A percentile compares a stretch with the other conserved stretches of the same genome.
Evolutionary conservation across 2,329 filamentous ascomycete species (phyloP).

Genomic region (Aspergillus calidoustus): DNA sequence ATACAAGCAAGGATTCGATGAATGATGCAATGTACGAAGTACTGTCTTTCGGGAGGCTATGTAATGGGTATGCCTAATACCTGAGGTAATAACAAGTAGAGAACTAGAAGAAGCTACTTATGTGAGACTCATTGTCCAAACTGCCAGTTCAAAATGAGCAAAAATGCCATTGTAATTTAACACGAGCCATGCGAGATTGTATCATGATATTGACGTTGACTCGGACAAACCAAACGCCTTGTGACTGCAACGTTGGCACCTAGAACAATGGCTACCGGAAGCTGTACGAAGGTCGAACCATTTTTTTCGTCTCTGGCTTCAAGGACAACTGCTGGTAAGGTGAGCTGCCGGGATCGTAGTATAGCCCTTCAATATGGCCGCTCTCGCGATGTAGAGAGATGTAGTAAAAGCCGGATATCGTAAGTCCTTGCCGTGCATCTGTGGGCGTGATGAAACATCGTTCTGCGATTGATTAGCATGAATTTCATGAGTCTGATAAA

Average conservation of each 20-base stretch:
- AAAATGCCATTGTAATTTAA: conserved; percentile 4
- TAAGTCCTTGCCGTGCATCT: conserved; percentile 52
- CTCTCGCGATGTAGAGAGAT: conserved; percentile 51
- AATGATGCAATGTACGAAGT: neutral
- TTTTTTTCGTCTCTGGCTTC: conserved; percentile 44
- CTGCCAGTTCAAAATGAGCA: neutral
- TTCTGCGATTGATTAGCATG: conserved; percentile 36
- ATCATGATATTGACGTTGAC: neutral
- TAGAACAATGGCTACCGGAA: conserved; percentile 38
- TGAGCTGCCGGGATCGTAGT: conserved; percentile 55
- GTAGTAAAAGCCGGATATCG: conserved; percentile 57
- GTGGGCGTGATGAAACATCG: conserved; percentile 55
- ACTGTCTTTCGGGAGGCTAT: neutral
- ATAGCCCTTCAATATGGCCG: conserved; percentile 53
- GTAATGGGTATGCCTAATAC: neutral
- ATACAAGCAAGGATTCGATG: neutral
- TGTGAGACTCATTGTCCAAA: neutral
- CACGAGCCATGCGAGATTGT: conserved; percentile 25
- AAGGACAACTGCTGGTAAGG: conserved; percentile 55
- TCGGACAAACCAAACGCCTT: conserved; percentile 6
- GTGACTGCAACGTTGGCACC: neutral
- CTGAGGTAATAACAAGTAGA: neutral
- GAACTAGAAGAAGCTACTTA: neutral
- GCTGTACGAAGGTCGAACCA: conserved; percentile 48
- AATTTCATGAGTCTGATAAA: neutral